A percentile compares a stretch with the other conserved stretches of the same genome.
Conservation (phyloP, 345 rosid genomes). For the Stellera chamaejasme region DNA sequence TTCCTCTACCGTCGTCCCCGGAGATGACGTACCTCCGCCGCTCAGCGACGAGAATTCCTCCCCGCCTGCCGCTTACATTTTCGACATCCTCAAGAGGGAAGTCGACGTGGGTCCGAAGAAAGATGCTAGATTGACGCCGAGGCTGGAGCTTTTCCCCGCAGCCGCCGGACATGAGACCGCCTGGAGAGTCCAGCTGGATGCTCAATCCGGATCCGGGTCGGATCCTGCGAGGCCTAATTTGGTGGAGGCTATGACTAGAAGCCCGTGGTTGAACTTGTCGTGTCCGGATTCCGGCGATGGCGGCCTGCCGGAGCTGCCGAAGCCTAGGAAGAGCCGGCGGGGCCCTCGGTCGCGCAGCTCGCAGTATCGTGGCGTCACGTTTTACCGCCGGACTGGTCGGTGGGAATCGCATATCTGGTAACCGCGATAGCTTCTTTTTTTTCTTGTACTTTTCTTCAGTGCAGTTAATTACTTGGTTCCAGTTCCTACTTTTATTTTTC, state of each 20-base stretch:
- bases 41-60: conserved; percentile 36
- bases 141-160: conserved; percentile 37
- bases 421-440: not conserved
- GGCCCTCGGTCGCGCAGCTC: conserved; percentile 98
- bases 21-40: conserved; percentile 21
- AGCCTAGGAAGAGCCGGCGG: conserved; percentile 58
- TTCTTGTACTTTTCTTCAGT: too few species aligned
- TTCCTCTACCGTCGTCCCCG: conserved; percentile 33
- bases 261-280: conserved; percentile 39
- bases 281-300: conserved; percentile 17
- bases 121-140: conserved; percentile 18
- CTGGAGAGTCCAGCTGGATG: conserved; percentile 16
- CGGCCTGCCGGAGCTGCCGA: conserved; percentile 25
- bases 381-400: conserved; percentile 92
- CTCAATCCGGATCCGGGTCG: conserved; percentile 9
- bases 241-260: not conserved
- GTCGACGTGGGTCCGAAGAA: not conserved
- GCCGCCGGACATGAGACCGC: conserved; percentile 20
- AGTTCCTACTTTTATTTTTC: too few species aligned
- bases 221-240: conserved; percentile 12
- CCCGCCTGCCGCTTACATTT: conserved; percentile 22
- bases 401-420: conserved; percentile 99
- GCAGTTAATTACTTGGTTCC: not conserved
- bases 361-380: conserved; percentile 94
- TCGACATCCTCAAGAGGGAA: conserved; percentile 35